Conservation (phyloP, 2,329 filamentous ascomycete genomes). For the Aureobasidium sp. region DNA sequence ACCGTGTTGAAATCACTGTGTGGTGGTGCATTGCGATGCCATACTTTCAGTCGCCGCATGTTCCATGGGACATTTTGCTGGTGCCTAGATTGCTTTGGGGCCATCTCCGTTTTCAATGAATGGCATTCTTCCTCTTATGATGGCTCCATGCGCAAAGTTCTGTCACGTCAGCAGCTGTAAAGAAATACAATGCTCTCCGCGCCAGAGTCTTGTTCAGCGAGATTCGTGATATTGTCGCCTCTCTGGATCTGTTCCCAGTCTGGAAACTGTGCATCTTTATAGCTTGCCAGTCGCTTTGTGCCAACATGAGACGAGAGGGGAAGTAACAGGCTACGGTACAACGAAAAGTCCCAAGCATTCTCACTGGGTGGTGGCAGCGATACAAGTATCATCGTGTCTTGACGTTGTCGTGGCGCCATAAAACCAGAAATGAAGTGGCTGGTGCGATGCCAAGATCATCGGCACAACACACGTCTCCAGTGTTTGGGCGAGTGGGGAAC, state of each 20-base stretch:
- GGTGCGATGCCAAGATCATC: neutral
- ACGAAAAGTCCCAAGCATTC: neutral
- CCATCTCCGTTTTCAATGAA: no score
- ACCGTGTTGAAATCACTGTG: no score
- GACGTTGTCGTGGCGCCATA: constrained; percentile 4
- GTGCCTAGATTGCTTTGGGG: no score
- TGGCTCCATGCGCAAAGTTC: no score
- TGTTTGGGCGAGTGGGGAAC: neutral
- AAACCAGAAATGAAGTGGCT: constrained; percentile 2
- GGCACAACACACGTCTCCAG: neutral
- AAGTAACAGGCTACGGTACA: neutral
- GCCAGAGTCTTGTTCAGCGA: neutral
- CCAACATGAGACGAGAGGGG: neutral
- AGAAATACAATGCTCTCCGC: no score
- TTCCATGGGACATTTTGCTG: no score
- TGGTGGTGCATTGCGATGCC: no score
- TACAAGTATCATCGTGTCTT: neutral
- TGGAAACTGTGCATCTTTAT: neutral
- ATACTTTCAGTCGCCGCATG: no score
- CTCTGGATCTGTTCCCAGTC: no score
- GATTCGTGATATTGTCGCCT: no score
- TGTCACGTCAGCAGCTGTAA: no score
- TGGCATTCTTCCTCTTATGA: no score
- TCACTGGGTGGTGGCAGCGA: neutral
- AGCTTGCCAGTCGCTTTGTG: neutral